Conservation (phyloP, 2,329 filamentous ascomycete genomes). For the Cordyceps militaris region DNA sequence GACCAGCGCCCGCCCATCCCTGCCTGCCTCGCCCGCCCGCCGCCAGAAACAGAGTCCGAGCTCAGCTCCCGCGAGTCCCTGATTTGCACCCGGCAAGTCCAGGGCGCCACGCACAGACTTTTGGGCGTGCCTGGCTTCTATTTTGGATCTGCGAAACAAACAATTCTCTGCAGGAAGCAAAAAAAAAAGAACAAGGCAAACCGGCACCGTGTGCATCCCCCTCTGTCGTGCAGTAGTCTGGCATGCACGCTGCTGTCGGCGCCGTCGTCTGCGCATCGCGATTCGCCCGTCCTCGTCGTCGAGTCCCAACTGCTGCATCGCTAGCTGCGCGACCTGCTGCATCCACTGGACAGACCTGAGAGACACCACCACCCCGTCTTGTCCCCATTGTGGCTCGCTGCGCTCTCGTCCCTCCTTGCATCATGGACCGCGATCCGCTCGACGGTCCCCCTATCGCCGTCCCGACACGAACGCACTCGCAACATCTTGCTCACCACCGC, state of each 20-base stretch:
- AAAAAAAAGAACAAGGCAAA: background rate
- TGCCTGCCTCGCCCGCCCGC: background rate
- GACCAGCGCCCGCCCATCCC: background rate
- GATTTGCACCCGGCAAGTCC: background rate
- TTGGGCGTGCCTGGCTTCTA: background rate
- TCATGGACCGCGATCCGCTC: conserved; percentile 7
- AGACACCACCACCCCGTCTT: background rate
- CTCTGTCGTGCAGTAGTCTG: background rate
- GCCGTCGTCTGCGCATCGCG: background rate
- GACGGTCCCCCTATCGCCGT: conserved; percentile 8
- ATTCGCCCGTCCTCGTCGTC: no score
- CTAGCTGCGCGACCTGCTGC: background rate
- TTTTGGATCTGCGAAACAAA: background rate
- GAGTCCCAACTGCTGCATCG: no score
- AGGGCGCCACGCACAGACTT: background rate
- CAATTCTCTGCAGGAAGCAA: background rate
- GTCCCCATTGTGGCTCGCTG: background rate
- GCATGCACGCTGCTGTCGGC: background rate
- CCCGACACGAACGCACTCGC: conserved; percentile 7
- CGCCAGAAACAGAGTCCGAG: background rate
- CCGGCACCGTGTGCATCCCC: background rate
- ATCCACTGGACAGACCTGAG: background rate
- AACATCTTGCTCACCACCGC: background rate
- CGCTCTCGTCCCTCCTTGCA: background rate
- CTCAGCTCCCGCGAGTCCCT: background rate